Evolutionary conservation across 768 basidiomycete species (phyloP).

Genomic region (Pleurotus sapidus): DNA sequence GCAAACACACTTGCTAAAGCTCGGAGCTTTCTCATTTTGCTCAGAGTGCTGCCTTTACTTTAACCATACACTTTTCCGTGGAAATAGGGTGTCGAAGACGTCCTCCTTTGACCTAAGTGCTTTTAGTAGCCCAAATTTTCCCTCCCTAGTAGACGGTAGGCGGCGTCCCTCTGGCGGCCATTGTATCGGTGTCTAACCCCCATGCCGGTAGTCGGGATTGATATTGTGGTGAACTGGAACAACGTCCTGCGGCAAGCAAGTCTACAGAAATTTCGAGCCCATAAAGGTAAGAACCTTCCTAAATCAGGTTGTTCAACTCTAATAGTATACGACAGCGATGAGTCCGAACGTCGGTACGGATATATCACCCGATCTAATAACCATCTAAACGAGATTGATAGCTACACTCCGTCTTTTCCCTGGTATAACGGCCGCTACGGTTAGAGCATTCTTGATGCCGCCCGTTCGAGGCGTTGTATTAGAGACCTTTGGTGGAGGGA

Average conservation of each 20-base stretch:
- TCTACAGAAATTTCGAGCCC: conserved; percentile 73
- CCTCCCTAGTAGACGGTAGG: conserved; percentile 75
- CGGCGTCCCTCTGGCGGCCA: neutral
- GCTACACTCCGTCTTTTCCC: conserved; percentile 85
- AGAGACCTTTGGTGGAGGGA: conserved; percentile 91
- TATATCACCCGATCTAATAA: neutral
- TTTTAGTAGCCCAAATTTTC: conserved; percentile 83
- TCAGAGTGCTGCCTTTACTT: conserved; percentile 88
- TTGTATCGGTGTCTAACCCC: conserved; percentile 8
- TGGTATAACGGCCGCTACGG: conserved; percentile 73
- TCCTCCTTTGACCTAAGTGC: conserved; percentile 84
- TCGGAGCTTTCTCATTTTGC: neutral
- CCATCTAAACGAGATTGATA: conserved; percentile 21
- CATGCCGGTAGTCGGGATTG: conserved; percentile 68
- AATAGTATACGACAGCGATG: conserved; percentile 48
- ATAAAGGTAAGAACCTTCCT: conserved; percentile 53
- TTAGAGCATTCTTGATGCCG: conserved; percentile 73
- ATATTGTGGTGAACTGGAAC: conserved; percentile 87
- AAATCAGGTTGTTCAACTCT: neutral
- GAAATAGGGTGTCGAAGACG: conserved; percentile 78
- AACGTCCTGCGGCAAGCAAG: conserved; percentile 82
- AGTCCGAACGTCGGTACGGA: conserved; percentile 75
- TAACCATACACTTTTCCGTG: conserved; percentile 84
- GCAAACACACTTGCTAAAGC: neutral
- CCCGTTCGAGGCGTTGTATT: conserved; percentile 81